Conservation (phyloP, 2,329 filamentous ascomycete species). For the Trichoderma afroharzianum region DNA sequence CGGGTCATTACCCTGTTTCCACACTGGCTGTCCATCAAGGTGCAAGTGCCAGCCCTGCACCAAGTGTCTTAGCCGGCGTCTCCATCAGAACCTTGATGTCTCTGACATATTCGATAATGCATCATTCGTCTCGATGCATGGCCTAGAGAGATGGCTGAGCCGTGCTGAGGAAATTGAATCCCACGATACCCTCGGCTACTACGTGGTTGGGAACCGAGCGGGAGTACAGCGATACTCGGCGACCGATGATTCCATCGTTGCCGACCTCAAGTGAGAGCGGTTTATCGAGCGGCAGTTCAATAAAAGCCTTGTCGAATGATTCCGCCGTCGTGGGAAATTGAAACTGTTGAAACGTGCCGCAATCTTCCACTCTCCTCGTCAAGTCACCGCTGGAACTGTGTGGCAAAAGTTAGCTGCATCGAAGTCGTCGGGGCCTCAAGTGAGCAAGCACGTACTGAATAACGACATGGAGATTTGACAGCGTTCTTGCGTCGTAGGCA, state of each 20-base stretch:
- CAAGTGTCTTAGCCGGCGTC: background rate
- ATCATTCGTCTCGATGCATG: background rate
- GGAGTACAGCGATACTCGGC: slow-evolving; percentile 42
- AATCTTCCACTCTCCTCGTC: slow-evolving; percentile 38
- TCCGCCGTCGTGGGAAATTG: slow-evolving; percentile 25
- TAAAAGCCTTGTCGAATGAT: slow-evolving; percentile 18
- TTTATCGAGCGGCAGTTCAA: slow-evolving; percentile 35
- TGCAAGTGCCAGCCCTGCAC: background rate
- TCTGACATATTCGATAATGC: background rate
- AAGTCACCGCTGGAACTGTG: slow-evolving; percentile 42
- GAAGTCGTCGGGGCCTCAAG: background rate
- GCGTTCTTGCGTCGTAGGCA: slow-evolving; percentile 15
- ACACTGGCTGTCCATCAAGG: slow-evolving; percentile 6
- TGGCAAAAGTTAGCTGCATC: background rate
- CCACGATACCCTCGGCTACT: slow-evolving; percentile 48
- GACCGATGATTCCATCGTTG: slow-evolving; percentile 45
- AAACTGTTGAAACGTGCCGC: slow-evolving; percentile 41
- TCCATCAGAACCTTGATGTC: slow-evolving; percentile 13
- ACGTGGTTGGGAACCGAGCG: slow-evolving; percentile 27
- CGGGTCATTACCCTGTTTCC: background rate
- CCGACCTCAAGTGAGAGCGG: slow-evolving; percentile 45
- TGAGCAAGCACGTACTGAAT: slow-evolving; percentile 40
- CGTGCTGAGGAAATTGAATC: slow-evolving; percentile 40
- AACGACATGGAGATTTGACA: slow-evolving; percentile 34
- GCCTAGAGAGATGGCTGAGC: background rate